phyloP scores from a whole-genome alignment of 176 grass and related monocot species.

The Carex myosuroides region DNA sequence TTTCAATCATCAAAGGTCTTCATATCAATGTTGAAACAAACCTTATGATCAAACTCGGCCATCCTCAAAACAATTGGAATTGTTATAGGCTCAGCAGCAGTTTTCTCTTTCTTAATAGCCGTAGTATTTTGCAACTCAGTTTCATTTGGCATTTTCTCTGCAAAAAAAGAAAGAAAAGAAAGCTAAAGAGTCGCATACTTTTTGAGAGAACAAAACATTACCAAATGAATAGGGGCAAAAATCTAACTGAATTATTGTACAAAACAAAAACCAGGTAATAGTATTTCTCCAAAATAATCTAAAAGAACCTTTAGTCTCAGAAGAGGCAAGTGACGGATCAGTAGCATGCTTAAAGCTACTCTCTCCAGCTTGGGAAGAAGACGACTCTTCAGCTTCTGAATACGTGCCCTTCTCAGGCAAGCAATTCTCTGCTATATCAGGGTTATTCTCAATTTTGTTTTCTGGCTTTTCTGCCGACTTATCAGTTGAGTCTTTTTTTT shows the following conservation, averaged over 20 bases:
- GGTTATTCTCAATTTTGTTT: constrained; percentile 28
- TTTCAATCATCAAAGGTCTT: neutral
- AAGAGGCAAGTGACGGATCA: constrained; percentile 27
- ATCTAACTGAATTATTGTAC: neutral
- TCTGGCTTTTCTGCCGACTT: constrained; percentile 33
- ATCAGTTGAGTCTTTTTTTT: constrained; percentile 49
- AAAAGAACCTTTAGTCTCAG: constrained; percentile 41
- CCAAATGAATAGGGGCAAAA: neutral
- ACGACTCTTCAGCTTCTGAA: constrained; percentile 16
- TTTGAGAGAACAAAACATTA: neutral
- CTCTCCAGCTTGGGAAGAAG: constrained; percentile 24
- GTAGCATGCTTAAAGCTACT: constrained; percentile 5
- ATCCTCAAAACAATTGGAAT: constrained; percentile 89
- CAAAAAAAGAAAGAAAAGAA: constrained; percentile 23
- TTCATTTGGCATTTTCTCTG: constrained; percentile 49
- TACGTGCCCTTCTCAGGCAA: constrained; percentile 15
- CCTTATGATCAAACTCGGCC: constrained; percentile 99
- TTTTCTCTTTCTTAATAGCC: constrained; percentile 46
- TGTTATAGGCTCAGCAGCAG: constrained; percentile 66
- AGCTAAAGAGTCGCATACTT: neutral
- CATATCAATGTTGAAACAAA: constrained; percentile 21
- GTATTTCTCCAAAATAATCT: constrained; percentile 14
- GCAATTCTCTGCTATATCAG: constrained; percentile 28
- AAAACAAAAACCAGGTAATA: constrained; percentile 1
- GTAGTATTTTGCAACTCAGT: constrained; percentile 37